Evolutionary conservation across 495 filamentous ascomycete genomes (phyloP).

Genomic region (Acidomyces sp.): DNA sequence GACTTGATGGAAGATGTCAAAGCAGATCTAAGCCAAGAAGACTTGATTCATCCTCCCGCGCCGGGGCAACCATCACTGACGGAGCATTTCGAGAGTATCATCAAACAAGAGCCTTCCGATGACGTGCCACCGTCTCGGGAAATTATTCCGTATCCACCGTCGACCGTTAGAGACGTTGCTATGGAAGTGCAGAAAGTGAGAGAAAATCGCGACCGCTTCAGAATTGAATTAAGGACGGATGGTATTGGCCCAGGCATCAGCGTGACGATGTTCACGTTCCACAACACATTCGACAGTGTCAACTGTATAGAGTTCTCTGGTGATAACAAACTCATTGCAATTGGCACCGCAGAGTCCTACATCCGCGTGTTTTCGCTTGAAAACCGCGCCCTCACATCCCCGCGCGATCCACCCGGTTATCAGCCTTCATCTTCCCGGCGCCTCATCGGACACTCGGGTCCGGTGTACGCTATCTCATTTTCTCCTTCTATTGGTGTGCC

Average conservation of each 20-base stretch:
- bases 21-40: conserved; percentile 69
- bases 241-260: conserved; percentile 69
- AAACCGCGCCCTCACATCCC: conserved; percentile 47
- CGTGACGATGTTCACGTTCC: conserved; percentile 92
- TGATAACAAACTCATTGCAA: conserved; percentile 70
- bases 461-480: conserved; percentile 81
- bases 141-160: conserved; percentile 72
- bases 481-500: conserved; percentile 56
- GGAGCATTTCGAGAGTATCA: conserved; percentile 66
- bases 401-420: conserved; percentile 35
- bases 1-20: conserved; percentile 68
- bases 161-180: conserved; percentile 72
- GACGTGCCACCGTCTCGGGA: conserved; percentile 58
- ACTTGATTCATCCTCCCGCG: conserved; percentile 52
- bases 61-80: conserved; percentile 52
- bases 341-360: conserved; percentile 82
- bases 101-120: conserved; percentile 80
- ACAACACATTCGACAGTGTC: conserved; percentile 86
- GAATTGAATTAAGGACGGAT: conserved; percentile 64
- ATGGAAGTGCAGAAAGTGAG: conserved; percentile 93
- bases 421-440: conserved; percentile 56
- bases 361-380: conserved; percentile 86
- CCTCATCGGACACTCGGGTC: conserved; percentile 79
- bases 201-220: conserved; percentile 81
- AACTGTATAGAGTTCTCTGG: conserved; percentile 88